These are phyloP conservation scores for Starmerella floricola DNA, from an alignment of 805 yeast species.

Conservation along the genomic window DNA sequence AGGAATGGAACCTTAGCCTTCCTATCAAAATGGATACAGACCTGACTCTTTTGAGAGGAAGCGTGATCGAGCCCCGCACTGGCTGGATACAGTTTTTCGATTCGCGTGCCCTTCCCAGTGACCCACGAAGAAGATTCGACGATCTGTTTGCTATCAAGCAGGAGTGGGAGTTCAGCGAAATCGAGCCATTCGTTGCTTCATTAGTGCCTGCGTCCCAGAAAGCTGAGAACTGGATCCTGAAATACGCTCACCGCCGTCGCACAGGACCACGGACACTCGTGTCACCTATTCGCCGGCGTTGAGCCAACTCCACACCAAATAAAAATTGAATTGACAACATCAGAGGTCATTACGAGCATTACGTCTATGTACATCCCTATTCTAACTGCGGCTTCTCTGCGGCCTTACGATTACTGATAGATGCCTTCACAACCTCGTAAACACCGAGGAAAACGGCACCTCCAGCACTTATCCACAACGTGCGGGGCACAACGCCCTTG, in stretches of 20 bases:
- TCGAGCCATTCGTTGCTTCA: slow-evolving; percentile 51
- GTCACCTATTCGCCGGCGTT: slow-evolving; percentile 17
- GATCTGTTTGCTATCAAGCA: slow-evolving; percentile 43
- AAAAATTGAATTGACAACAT: not conserved
- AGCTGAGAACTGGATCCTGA: slow-evolving; percentile 35
- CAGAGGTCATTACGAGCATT: too few relatives aligned
- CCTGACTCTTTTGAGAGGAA: slow-evolving; percentile 42
- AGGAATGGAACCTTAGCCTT: slow-evolving; percentile 28
- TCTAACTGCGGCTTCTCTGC: not conserved
- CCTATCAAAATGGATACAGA: slow-evolving; percentile 53
- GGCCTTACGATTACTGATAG: not conserved
- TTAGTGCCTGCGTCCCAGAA: slow-evolving; percentile 42
- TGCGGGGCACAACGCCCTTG: slow-evolving; percentile 87
- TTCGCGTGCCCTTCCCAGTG: slow-evolving; percentile 36
- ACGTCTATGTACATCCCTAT: not conserved
- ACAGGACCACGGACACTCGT: slow-evolving; percentile 34
- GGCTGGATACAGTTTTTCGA: slow-evolving; percentile 45
- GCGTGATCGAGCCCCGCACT: slow-evolving; percentile 38
- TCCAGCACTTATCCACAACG: slow-evolving; percentile 96
- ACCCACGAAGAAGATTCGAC: slow-evolving; percentile 39
- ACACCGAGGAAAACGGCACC: slow-evolving; percentile 96
- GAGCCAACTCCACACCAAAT: not conserved
- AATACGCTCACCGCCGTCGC: slow-evolving; percentile 45
- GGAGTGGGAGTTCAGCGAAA: slow-evolving; percentile 50
- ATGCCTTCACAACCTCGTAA: slow-evolving; percentile 42